Base-by-base conservation (phyloP, 1,284 basidiomycete genomes). In the Melampsora americana region DNA sequence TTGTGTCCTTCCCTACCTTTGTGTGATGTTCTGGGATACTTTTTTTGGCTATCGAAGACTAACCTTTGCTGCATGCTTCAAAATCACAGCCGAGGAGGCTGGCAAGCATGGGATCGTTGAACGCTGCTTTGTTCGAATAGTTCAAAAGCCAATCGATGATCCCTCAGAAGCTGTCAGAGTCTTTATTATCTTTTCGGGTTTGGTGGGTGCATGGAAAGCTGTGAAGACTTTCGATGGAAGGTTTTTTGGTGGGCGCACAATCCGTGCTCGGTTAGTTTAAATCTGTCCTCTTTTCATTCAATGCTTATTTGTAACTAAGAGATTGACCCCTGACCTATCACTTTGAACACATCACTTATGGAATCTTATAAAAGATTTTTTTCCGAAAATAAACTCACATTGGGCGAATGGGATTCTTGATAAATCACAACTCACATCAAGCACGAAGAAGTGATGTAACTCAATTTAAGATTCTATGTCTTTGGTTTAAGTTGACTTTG, bases 191-290 rank as follows among this genome's bases (percentile, higher is more conserved):
- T 95, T 94, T 80, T 88, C 88, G 0, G 94, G 94, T 0, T 90
- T 93, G 11, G 93, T 88, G 0, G 95, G 92, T 9, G 95, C 94
- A 1, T 97, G 93, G 92, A 92, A 93, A 83, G 93, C 92, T 0
- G 91, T 93, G 1, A 88, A 90, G 65, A 92, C 93, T 81, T 86
- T 97, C 77, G 92, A 96, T 80, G 93, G 92, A 16, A 86, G 93
- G 64, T 95, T 88, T 81, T 96, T 97, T 81, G 93, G 90, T 12
- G 95, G 95, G 0, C 86, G 90, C 78, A 87, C 87, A 16, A 91
- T 96, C 42, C 79, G 78, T 56, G 81, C 81, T 20, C 78, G 79
- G 79, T 81, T 42, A 79, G 76, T 79, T 78, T 35, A 28, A 9
- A 48, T 23, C 62, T 60, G 26, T 69, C 30, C 32, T 1, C 9